phyloP scores from a whole-genome alignment of 495 filamentous ascomycete species.

The Tuber aestivum region DNA sequence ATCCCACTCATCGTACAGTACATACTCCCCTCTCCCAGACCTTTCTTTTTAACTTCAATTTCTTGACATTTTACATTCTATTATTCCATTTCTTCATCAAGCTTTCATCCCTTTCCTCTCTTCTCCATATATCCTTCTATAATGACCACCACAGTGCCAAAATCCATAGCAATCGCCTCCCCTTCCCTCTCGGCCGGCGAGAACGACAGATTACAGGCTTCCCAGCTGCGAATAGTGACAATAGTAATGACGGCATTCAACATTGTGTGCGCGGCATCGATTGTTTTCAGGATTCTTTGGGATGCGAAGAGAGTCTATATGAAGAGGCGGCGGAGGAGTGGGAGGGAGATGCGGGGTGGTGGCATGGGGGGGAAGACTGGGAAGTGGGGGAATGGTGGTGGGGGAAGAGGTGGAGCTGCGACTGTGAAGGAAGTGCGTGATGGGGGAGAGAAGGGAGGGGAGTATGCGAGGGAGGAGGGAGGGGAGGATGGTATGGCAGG shows the following conservation, averaged over 20 bases:
- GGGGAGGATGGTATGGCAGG: background rate
- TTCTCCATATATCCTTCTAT: background rate
- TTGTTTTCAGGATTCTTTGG: slow-evolving; percentile 24
- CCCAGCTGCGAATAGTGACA: slow-evolving; percentile 19
- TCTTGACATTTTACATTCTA: background rate
- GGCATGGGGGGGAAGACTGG: slow-evolving; percentile 10
- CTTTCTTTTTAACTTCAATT: background rate
- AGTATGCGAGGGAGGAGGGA: background rate
- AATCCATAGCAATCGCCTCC: background rate
- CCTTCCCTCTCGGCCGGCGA: background rate
- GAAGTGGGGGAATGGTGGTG: background rate
- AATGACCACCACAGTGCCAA: slow-evolving; percentile 1
- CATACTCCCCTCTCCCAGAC: background rate
- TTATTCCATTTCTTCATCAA: background rate
- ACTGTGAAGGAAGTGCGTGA: background rate
- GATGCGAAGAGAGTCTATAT: slow-evolving; percentile 21
- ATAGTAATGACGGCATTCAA: slow-evolving; percentile 27
- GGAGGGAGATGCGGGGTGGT: background rate
- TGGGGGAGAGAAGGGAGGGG: slow-evolving; percentile 9
- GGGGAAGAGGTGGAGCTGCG: background rate
- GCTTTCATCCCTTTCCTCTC: background rate
- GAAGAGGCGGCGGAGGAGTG: slow-evolving; percentile 4
- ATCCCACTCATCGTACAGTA: background rate
- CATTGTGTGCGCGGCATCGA: slow-evolving; percentile 24
- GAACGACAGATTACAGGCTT: background rate